Percentiles rank a stretch among this genome's conserved stretches.
phyloP scores from a whole-genome alignment of 768 basidiomycete genomes.

The Leucocoprinus leucothites region DNA sequence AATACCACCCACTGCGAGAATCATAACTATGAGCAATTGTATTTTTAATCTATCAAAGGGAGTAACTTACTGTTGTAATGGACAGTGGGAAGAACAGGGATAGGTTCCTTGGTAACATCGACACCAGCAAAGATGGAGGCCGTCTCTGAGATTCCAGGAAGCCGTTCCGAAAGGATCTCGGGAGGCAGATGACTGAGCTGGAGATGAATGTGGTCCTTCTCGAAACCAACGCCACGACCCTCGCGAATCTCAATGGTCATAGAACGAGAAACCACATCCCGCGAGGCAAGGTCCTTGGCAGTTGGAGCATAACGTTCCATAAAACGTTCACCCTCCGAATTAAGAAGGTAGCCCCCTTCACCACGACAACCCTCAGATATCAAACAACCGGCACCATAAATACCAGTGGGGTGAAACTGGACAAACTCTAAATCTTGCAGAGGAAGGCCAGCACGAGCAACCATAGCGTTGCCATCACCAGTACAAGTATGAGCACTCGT shows the following conservation, averaged over 20 bases:
- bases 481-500: conserved; percentile 99
- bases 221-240: conserved; percentile 97
- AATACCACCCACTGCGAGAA: conserved; percentile 91
- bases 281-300: conserved; percentile 98
- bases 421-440: conserved; percentile 98
- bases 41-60: neutral
- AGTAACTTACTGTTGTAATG: conserved; percentile 90
- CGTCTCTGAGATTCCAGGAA: conserved; percentile 99
- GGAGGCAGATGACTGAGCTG: conserved; percentile 97
- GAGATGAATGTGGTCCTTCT: conserved; percentile 95
- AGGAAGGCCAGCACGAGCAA: conserved; percentile 92
- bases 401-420: conserved; percentile 99
- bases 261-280: conserved; percentile 97
- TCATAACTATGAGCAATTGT: neutral
- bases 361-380: conserved; percentile 99
- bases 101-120: conserved; percentile 99
- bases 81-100: conserved; percentile 96
- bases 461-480: conserved; percentile 99
- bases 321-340: conserved; percentile 98
- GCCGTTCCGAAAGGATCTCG: conserved; percentile 91
- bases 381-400: conserved; percentile 98
- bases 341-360: conserved; percentile 97
- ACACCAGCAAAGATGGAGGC: conserved; percentile 99
- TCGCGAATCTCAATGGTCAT: conserved; percentile 99
- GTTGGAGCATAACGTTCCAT: conserved; percentile 99